phyloP scores from a whole-genome alignment of 2,329 filamentous ascomycete species.

The Metarhizium album region DNA sequence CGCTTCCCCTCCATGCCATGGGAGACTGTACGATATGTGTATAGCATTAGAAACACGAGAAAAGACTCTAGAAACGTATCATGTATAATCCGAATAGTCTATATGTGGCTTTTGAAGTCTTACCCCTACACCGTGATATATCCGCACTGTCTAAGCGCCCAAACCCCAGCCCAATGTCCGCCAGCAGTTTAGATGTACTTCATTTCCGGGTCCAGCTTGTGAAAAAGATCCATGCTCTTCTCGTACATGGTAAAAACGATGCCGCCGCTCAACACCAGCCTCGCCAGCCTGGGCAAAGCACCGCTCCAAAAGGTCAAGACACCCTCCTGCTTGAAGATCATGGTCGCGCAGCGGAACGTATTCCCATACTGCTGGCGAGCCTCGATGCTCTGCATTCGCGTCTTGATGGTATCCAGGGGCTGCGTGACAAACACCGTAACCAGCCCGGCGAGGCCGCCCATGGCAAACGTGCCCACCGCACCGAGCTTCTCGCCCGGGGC shows the following conservation, averaged over 20 bases:
- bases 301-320: slow-evolving; percentile 89
- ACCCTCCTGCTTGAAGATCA: slow-evolving; percentile 84
- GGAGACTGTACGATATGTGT: slow-evolving; percentile 9
- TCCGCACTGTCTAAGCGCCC: background rate
- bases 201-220: slow-evolving; percentile 68
- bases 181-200: slow-evolving; percentile 55
- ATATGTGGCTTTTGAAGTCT: background rate
- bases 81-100: background rate
- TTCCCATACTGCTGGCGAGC: slow-evolving; percentile 74
- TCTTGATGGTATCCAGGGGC: slow-evolving; percentile 88
- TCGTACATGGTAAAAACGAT: slow-evolving; percentile 99
- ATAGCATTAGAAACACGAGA: slow-evolving; percentile 13
- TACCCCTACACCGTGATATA: background rate
- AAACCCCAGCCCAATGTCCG: background rate
- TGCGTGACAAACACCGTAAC: slow-evolving; percentile 78
- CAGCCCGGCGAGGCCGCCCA: slow-evolving; percentile 78
- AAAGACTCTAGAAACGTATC: slow-evolving; percentile 6
- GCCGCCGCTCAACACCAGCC: slow-evolving; percentile 82
- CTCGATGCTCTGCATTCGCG: slow-evolving; percentile 93
- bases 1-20: slow-evolving; percentile 3
- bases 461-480: slow-evolving; percentile 74
- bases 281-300: slow-evolving; percentile 71
- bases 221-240: slow-evolving; percentile 86
- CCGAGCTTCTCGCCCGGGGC: slow-evolving; percentile 92
- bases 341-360: slow-evolving; percentile 68